Percentiles rank a stretch among this genome's conserved stretches.
These are phyloP conservation scores for Mycena venus DNA, from an alignment of 768 basidiomycete species.

Conservation along the genomic window DNA sequence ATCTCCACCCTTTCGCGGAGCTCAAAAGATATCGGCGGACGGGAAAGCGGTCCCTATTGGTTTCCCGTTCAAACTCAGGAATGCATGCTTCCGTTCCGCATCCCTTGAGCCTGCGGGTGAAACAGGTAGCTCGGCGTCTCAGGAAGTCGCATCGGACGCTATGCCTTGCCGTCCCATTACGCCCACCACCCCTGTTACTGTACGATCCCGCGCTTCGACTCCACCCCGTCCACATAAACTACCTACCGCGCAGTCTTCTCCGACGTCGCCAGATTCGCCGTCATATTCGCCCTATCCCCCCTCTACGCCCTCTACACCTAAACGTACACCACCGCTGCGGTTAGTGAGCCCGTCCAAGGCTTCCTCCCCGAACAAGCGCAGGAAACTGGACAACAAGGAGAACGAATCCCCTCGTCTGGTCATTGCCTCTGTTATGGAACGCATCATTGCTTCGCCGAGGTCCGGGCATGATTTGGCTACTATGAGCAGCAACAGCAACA, in stretches of 20 bases:
- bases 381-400: slow-evolving; percentile 66
- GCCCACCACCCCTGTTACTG: slow-evolving; percentile 29
- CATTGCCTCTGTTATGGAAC: slow-evolving; percentile 58
- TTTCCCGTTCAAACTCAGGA: slow-evolving; percentile 17
- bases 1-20: slow-evolving; percentile 30
- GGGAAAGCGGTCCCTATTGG: slow-evolving; percentile 16
- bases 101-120: slow-evolving; percentile 21
- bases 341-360: slow-evolving; percentile 35
- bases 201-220: slow-evolving; percentile 37
- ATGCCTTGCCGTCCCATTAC: slow-evolving; percentile 35
- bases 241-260: slow-evolving; percentile 41
- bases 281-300: slow-evolving; percentile 39
- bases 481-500: too few relatives aligned
- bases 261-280: slow-evolving; percentile 41
- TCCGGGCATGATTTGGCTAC: slow-evolving; percentile 30
- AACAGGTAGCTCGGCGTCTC: slow-evolving; percentile 9
- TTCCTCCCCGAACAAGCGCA: slow-evolving; percentile 56
- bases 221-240: slow-evolving; percentile 54
- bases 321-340: slow-evolving; percentile 39
- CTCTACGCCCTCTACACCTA: slow-evolving; percentile 53
- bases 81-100: slow-evolving; percentile 25
- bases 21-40: not conserved
- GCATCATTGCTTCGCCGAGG: slow-evolving; percentile 55
- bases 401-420: slow-evolving; percentile 61
- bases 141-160: slow-evolving; percentile 18